phyloP scores from a whole-genome alignment of 2,329 filamentous ascomycete species.

The Calonectria henricotiae region DNA sequence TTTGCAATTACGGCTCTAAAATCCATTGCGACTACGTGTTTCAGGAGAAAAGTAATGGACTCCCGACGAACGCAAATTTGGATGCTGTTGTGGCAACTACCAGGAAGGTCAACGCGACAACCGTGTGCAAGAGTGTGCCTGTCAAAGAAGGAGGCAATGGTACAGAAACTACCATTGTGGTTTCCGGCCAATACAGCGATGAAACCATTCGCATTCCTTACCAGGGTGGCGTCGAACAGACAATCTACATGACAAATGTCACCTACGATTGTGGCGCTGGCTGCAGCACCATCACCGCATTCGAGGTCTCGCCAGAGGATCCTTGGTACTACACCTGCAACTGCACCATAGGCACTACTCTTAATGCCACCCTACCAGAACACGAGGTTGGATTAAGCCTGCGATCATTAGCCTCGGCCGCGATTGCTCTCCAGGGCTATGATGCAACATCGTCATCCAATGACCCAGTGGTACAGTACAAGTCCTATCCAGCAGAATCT shows the following conservation, averaged over 20 bases:
- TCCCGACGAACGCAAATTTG: neutral
- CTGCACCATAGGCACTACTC: neutral
- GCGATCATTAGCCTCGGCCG: neutral
- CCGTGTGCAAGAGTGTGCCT: neutral
- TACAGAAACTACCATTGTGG: neutral
- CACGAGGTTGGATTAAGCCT: neutral
- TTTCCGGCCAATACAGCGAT: neutral
- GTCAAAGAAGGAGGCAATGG: slow-evolving; percentile 16
- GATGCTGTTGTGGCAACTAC: neutral
- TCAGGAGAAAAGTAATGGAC: neutral
- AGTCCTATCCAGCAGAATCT: slow-evolving; percentile 2
- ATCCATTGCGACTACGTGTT: neutral
- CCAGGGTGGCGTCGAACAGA: slow-evolving; percentile 4
- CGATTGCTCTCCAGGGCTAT: slow-evolving; percentile 9
- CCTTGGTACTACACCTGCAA: slow-evolving; percentile 14
- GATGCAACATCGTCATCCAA: neutral
- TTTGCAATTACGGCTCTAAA: neutral
- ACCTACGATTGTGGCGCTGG: neutral
- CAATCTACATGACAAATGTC: slow-evolving; percentile 9
- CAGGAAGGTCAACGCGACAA: neutral
- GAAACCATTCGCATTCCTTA: slow-evolving; percentile 6
- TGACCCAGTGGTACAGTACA: neutral
- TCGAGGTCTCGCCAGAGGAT: neutral
- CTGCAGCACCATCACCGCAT: slow-evolving; percentile 2
- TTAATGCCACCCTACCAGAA: slow-evolving; percentile 1